Percentiles rank a stretch among this genome's conserved stretches.
Evolutionary conservation across 2,329 filamentous ascomycete genomes (phyloP).

Genomic region (Monilinia fructigena): DNA sequence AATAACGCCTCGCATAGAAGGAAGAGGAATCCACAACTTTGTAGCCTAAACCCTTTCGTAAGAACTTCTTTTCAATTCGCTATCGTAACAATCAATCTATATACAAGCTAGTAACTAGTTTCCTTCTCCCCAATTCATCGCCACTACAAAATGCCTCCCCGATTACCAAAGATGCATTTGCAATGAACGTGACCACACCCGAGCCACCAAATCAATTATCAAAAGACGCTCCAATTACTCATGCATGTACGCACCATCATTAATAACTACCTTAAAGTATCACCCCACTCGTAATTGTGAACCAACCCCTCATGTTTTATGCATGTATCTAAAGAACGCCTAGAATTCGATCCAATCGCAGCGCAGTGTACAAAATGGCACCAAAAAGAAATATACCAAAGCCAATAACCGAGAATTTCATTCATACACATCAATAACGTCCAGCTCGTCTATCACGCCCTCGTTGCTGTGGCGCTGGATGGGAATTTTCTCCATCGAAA

Average conservation of each 20-base stretch:
- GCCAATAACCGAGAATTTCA: neutral
- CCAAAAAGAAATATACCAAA: neutral
- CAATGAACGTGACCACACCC: neutral
- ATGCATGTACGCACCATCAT: slow-evolving; percentile 5
- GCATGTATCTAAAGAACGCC: slow-evolving; percentile 12
- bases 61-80: slow-evolving; percentile 10
- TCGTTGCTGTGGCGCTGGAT: neutral
- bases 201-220: neutral
- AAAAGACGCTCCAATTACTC: neutral
- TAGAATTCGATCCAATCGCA: slow-evolving; percentile 6
- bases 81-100: slow-evolving; percentile 13
- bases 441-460: slow-evolving; percentile 6
- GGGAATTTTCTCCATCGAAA: slow-evolving; percentile 57
- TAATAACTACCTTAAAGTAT: slow-evolving; percentile 10
- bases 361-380: slow-evolving; percentile 3
- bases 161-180: neutral
- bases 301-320: slow-evolving; percentile 9
- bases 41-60: neutral
- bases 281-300: neutral
- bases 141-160: neutral
- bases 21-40: slow-evolving; percentile 3
- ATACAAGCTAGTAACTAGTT: slow-evolving; percentile 1
- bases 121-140: neutral
- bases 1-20: neutral
- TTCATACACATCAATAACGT: neutral